Evolutionary conservation across 2,329 filamentous ascomycete species (phyloP).

Genomic region (Tolypocladium cylindrosporum): DNA sequence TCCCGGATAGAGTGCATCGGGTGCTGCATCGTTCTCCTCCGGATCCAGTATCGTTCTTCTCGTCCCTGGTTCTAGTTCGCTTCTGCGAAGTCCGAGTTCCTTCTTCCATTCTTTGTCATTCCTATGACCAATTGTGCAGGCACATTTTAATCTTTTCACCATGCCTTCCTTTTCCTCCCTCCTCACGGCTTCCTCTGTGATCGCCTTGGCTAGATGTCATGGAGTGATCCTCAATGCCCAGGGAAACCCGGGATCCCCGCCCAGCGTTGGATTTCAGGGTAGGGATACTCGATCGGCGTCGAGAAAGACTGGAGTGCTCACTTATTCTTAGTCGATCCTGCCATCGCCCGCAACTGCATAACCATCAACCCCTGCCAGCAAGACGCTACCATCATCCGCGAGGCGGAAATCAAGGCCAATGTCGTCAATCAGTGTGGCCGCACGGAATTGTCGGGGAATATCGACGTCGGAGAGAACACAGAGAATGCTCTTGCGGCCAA

Average conservation of each 20-base stretch:
- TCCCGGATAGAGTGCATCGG: neutral
- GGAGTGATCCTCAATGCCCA: slow-evolving; percentile 37
- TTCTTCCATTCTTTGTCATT: neutral
- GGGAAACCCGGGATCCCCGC: slow-evolving; percentile 33
- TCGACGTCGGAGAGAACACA: slow-evolving; percentile 48
- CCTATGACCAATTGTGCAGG: neutral
- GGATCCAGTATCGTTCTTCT: neutral
- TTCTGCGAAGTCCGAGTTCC: neutral
- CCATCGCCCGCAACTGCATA: slow-evolving; percentile 52
- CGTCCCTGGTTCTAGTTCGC: neutral
- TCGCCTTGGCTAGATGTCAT: slow-evolving; percentile 18
- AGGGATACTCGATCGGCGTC: neutral
- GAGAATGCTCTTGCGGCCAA: slow-evolving; percentile 37
- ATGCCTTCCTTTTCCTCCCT: neutral
- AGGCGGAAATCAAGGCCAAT: slow-evolving; percentile 41
- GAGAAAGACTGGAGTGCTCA: neutral
- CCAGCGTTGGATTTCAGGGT: slow-evolving; percentile 41
- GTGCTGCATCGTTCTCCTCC: neutral
- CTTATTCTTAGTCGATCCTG: slow-evolving; percentile 31
- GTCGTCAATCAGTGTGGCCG: slow-evolving; percentile 52
- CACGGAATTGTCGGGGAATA: slow-evolving; percentile 50
- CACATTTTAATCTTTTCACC: neutral
- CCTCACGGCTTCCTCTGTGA: neutral
- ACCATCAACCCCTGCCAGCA: slow-evolving; percentile 56
- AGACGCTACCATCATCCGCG: slow-evolving; percentile 53